Conservation (phyloP, 1,284 basidiomycete species). For the Rhodotorula mucilaginosa region DNA sequence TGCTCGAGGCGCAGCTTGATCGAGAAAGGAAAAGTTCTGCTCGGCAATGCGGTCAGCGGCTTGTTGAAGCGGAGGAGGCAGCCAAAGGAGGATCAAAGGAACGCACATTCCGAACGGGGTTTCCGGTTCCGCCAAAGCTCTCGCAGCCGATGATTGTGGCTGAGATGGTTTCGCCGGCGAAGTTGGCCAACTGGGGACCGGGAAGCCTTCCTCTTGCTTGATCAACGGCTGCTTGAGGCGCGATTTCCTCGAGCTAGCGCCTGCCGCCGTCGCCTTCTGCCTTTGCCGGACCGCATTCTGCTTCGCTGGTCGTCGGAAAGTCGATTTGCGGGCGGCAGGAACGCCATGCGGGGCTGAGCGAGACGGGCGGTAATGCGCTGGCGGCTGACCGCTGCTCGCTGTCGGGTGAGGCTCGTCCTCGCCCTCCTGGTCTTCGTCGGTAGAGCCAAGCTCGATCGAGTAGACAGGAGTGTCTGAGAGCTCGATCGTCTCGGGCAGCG, state of each 20-base stretch:
- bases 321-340: too few species aligned
- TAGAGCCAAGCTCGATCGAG: too few species aligned
- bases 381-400: too few species aligned
- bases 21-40: conserved; percentile 6
- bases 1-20: neutral
- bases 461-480: too few species aligned
- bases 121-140: neutral
- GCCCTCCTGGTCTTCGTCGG: too few species aligned
- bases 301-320: too few species aligned
- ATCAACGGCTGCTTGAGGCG: neutral
- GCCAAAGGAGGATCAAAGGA: neutral
- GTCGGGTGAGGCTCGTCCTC: too few species aligned
- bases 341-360: too few species aligned
- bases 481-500: too few species aligned
- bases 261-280: too few species aligned
- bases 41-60: neutral
- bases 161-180: neutral
- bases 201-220: neutral
- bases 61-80: neutral
- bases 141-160: neutral
- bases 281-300: too few species aligned
- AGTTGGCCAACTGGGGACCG: neutral
- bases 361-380: too few species aligned
- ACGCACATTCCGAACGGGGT: neutral
- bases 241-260: neutral